Percentiles rank a stretch among this genome's conserved stretches.
Evolutionary conservation across 805 yeast species (phyloP).

Genomic region (Candida hispaniensis): DNA sequence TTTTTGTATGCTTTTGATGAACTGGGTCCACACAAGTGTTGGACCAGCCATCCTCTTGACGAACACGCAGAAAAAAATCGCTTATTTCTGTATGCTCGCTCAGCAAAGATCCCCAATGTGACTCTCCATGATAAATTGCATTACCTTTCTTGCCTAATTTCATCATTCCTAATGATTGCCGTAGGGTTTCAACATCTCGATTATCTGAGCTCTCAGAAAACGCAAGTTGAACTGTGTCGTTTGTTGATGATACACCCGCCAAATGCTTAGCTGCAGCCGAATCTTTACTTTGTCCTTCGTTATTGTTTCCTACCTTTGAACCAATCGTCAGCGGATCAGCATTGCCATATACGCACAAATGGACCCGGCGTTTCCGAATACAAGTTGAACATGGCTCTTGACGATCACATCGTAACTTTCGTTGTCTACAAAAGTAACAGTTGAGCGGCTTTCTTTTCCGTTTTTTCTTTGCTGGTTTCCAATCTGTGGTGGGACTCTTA

Average conservation of each 20-base stretch:
- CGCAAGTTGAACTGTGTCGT: slow-evolving; percentile 8
- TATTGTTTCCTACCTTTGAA: no score
- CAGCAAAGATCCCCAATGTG: slow-evolving; percentile 29
- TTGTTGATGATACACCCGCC: no score
- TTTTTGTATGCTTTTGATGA: slow-evolving; percentile 7
- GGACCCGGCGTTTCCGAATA: slow-evolving; percentile 21
- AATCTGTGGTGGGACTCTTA: no score
- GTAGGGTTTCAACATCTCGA: slow-evolving; percentile 18
- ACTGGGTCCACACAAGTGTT: slow-evolving; percentile 14
- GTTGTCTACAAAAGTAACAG: slow-evolving; percentile 27
- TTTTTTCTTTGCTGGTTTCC: slow-evolving; percentile 19
- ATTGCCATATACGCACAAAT: slow-evolving; percentile 18
- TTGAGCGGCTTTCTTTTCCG: slow-evolving; percentile 27
- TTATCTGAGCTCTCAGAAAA: slow-evolving; percentile 18
- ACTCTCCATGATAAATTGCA: slow-evolving; percentile 29
- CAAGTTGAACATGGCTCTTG: slow-evolving; percentile 29
- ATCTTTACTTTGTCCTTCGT: no score
- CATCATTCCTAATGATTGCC: slow-evolving; percentile 29
- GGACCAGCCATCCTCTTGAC: slow-evolving; percentile 8
- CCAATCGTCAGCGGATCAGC: no score
- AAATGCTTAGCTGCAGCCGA: no score
- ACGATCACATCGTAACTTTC: slow-evolving; percentile 30
- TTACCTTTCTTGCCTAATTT: slow-evolving; percentile 28
- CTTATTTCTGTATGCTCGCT: slow-evolving; percentile 24
- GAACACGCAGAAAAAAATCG: slow-evolving; percentile 18